A percentile compares a stretch with the other conserved stretches of the same genome.
These are phyloP conservation scores for Kwoniella sp. DNA, from an alignment of 768 basidiomycete species.

Conservation along the genomic window DNA sequence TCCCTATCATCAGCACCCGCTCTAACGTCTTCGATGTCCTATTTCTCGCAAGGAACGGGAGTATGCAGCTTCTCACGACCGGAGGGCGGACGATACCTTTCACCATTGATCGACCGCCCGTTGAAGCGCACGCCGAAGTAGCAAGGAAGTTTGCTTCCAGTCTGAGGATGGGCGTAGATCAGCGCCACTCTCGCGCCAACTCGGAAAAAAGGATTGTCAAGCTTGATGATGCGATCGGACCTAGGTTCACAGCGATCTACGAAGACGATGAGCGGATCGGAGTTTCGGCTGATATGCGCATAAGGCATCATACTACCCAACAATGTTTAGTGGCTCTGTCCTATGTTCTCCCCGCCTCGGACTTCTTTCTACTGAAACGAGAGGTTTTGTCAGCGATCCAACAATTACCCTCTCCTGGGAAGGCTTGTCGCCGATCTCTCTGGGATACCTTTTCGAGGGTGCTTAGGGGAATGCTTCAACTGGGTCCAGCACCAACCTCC, in stretches of 20 bases:
- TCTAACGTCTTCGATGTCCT: slow-evolving; percentile 69
- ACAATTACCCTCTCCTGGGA: background rate
- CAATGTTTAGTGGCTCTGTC: slow-evolving; percentile 69
- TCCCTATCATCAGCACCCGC: slow-evolving; percentile 68
- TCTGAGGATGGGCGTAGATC: slow-evolving; percentile 33
- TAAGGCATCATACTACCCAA: slow-evolving; percentile 63
- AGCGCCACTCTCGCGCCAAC: background rate
- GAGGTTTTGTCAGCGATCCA: slow-evolving; percentile 54
- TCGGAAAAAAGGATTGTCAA: slow-evolving; percentile 55
- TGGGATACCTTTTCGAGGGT: slow-evolving; percentile 24
- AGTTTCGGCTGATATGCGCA: slow-evolving; percentile 63
- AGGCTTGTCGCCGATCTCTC: background rate
- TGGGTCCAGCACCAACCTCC: background rate
- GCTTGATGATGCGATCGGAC: slow-evolving; percentile 61
- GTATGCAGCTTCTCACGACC: slow-evolving; percentile 66
- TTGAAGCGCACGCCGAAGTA: slow-evolving; percentile 30
- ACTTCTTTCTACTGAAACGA: slow-evolving; percentile 64
- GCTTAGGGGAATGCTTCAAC: slow-evolving; percentile 22
- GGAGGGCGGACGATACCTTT: slow-evolving; percentile 59
- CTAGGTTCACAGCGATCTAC: slow-evolving; percentile 63
- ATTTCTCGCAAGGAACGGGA: slow-evolving; percentile 64
- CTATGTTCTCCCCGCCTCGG: slow-evolving; percentile 63
- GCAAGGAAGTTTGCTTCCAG: slow-evolving; percentile 31
- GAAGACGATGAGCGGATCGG: slow-evolving; percentile 61
- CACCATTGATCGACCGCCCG: slow-evolving; percentile 9